Conservation (phyloP, 306 rosid species). For the Purshia tridentata region DNA sequence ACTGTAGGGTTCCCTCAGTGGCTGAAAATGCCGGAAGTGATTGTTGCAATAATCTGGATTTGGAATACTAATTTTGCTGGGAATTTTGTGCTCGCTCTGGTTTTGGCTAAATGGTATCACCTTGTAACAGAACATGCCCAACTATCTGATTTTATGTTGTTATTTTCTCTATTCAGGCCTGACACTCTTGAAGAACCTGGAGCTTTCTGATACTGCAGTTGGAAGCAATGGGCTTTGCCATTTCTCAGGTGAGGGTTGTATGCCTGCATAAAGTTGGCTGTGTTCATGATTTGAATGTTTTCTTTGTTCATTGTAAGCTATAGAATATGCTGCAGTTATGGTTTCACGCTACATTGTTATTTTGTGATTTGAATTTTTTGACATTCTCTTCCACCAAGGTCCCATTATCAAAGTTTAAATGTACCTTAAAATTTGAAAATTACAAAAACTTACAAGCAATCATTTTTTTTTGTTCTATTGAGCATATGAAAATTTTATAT, state of each 20-base stretch:
- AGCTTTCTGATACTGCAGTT: conserved; percentile 71
- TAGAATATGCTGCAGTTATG: background rate
- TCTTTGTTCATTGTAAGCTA: background rate
- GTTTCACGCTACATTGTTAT: background rate
- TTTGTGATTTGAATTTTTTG: background rate
- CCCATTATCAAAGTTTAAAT: background rate
- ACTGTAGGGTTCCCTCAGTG: no score
- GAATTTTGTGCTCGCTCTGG: background rate
- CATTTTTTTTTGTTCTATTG: background rate
- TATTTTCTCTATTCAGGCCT: conserved; percentile 43
- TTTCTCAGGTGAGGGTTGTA: conserved; percentile 50
- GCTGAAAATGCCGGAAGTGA: no score
- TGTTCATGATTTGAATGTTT: background rate
- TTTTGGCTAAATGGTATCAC: background rate
- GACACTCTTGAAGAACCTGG: conserved; percentile 52
- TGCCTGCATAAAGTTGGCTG: background rate
- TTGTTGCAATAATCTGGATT: no score
- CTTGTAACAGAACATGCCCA: background rate
- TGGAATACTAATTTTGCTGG: background rate
- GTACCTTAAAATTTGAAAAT: background rate
- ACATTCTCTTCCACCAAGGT: background rate
- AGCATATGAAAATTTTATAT: background rate
- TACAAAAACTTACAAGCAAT: background rate
- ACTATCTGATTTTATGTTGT: background rate
- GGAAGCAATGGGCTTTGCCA: conserved; percentile 59